phyloP scores from a whole-genome alignment of 176 grass and related monocot species.

The Carex kokanica region DNA sequence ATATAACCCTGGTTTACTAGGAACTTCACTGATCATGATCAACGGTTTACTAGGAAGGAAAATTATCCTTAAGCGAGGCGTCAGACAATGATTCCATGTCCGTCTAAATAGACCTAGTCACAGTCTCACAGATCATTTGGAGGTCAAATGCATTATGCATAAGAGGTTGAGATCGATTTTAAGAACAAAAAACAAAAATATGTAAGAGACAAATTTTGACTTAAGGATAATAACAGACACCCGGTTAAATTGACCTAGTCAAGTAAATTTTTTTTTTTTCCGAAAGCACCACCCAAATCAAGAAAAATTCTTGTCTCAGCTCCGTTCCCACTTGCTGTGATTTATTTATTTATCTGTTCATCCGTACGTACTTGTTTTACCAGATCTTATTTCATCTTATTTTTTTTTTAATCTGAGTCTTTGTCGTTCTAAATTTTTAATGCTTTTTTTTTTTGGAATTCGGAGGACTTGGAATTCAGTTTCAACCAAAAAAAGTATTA shows the following conservation, averaged over 20 bases:
- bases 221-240: background rate
- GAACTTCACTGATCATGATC: no score
- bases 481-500: no score
- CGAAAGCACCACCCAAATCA: background rate
- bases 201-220: background rate
- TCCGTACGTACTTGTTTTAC: background rate
- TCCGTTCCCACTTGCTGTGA: no score
- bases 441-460: background rate
- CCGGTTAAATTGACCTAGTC: background rate
- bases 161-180: background rate
- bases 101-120: no score
- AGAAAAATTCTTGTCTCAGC: background rate
- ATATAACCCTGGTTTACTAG: no score
- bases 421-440: background rate
- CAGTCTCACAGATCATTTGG: no score
- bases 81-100: no score
- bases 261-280: background rate
- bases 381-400: background rate
- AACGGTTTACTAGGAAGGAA: no score
- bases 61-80: no score
- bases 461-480: no score
- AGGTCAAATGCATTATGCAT: background rate
- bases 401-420: background rate
- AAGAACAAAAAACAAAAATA: background rate
- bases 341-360: background rate